These are phyloP conservation scores for Hypoxylon rubiginosum DNA, from an alignment of 2,329 filamentous ascomycete genomes.

Conservation along the genomic window DNA sequence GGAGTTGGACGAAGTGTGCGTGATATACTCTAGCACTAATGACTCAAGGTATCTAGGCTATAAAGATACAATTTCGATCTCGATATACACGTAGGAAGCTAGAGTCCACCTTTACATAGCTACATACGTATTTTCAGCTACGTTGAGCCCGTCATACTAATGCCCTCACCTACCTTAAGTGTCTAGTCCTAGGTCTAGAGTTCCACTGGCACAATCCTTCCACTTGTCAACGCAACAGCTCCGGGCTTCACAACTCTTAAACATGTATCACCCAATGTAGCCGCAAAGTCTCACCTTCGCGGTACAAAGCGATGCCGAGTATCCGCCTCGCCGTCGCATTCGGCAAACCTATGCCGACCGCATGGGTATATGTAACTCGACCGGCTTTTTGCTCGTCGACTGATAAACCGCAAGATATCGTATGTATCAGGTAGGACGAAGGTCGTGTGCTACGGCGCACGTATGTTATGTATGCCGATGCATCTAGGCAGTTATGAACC, in stretches of 20 bases:
- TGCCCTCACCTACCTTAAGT: background rate
- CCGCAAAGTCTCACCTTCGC: background rate
- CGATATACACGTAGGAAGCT: background rate
- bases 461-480: background rate
- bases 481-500: slow-evolving; percentile 9
- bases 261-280: background rate
- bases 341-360: slow-evolving; percentile 30
- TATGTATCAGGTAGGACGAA: background rate
- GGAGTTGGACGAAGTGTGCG: background rate
- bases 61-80: background rate
- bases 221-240: background rate
- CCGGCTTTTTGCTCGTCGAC: background rate
- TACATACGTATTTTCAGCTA: too few relatives aligned
- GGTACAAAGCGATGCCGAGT: slow-evolving; percentile 30
- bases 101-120: background rate
- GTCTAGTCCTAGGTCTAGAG: background rate
- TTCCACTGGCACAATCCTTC: background rate
- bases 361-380: slow-evolving; percentile 25
- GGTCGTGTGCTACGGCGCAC: slow-evolving; percentile 4
- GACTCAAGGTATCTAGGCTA: background rate
- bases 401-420: background rate
- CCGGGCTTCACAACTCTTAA: background rate
- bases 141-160: too few relatives aligned
- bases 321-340: slow-evolving; percentile 35
- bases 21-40: background rate